phyloP scores from a whole-genome alignment of 2,329 filamentous ascomycete genomes.

The Alternaria arborescens region DNA sequence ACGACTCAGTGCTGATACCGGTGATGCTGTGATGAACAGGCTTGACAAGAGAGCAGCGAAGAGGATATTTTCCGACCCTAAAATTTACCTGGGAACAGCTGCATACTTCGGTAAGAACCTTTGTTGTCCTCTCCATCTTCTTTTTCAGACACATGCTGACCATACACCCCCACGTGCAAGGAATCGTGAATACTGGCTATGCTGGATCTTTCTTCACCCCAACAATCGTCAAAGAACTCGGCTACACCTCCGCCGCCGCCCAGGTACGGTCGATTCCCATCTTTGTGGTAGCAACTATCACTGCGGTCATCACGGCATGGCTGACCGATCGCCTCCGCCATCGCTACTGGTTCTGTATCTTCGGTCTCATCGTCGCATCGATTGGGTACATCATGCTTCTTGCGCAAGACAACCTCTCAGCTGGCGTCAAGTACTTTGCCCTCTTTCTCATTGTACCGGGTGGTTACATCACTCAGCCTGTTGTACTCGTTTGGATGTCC shows the following conservation, averaged over 20 bases:
- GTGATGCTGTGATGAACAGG: conserved; percentile 61
- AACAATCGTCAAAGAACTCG: conserved; percentile 52
- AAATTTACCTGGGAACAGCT: conserved; percentile 39
- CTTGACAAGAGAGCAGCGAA: conserved; percentile 58
- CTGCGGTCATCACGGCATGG: conserved; percentile 52
- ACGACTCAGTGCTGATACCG: conserved; percentile 39
- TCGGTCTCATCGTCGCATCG: conserved; percentile 58
- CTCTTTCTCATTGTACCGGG: conserved; percentile 64
- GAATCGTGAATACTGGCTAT: conserved; percentile 58
- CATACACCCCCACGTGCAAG: not conserved
- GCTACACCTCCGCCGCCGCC: conserved; percentile 48
- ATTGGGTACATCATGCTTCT: conserved; percentile 66
- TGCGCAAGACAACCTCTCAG: conserved; percentile 54
- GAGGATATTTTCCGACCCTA: conserved; percentile 54
- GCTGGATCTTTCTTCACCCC: conserved; percentile 54
- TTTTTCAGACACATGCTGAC: not conserved
- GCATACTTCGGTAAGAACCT: conserved; percentile 25
- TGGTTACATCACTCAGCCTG: conserved; percentile 64
- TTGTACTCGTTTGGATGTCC: conserved; percentile 65
- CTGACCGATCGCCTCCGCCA: conserved; percentile 61
- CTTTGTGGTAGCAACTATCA: conserved; percentile 50
- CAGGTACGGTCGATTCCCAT: conserved; percentile 53
- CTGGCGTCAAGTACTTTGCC: conserved; percentile 62
- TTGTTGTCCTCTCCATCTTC: not conserved
- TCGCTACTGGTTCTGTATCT: conserved; percentile 62